Evolutionary conservation across 371 early-diverging fungal genomes (phyloP), one percentile per base, ranked within the genome.

Genomic region (Fennellomyces sp.): DNA sequence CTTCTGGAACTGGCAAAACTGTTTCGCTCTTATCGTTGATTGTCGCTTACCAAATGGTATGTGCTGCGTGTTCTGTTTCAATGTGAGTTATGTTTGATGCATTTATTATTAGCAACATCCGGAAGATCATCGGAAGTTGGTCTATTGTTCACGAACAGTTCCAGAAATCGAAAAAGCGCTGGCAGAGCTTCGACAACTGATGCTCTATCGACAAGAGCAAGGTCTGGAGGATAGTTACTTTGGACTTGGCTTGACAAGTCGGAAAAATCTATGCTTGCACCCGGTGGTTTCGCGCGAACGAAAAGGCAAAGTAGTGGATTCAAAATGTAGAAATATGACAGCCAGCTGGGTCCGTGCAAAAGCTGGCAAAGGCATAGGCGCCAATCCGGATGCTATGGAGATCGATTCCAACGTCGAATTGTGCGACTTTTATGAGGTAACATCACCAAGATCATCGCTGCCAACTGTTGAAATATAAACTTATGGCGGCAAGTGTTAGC

Each of bases 1-100:
- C 99, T 52, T 99, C 99, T 15, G 99, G 99, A 39, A 99, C 99
- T 0, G 99, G 99, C 13, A 99, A 99, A 78, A 99, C 99, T 1
- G 88, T 99, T 10, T 92, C 98, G 13, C 82, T 99, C 13, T 79
- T 99, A 3, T 97, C 99, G 25, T 81, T 99, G 4, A 97, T 97
- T 69, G 88, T 99, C n/a, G 89, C 99, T 21, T 99, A 99, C 80
- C 96, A 96, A 77, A 86, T 88, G 86, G 92, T 91, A 70, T 31
- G 28, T 51, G 28, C n/a, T 11, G n/a, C 36, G n/a, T n/a, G 36
- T 11, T 23, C 26, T 28, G 48, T 45, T 33, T 19, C 15, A 36
- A 31, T 53, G 4, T 27, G 15, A 21, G 27, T 12, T 52, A 33
- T 33, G 33, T 47, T 11, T 47, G 21, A 8, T 47, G n/a, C 48